These are phyloP conservation scores for Casaregolazyma lundiana DNA, from an alignment of 1,139 yeast genomes.

Conservation along the genomic window DNA sequence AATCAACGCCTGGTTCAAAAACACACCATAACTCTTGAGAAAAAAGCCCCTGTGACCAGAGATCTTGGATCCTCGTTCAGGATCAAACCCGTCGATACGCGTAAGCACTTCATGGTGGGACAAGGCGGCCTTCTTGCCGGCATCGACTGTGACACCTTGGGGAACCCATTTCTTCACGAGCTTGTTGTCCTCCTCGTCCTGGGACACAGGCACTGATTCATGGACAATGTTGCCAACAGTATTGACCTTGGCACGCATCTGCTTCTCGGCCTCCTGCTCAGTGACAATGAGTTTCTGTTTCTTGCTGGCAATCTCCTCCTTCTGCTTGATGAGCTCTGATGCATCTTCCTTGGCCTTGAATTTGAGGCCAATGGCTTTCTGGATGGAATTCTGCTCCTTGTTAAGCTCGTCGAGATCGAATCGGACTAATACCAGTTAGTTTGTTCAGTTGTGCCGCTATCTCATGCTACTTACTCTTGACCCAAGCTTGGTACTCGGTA, in stretches of 20 bases:
- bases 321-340: conserved; percentile 68
- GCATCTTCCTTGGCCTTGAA: conserved; percentile 97
- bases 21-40: conserved; percentile 91
- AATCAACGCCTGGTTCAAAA: conserved; percentile 94
- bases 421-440: conserved; percentile 42
- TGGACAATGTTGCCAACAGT: conserved; percentile 92
- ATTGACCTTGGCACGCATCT: conserved; percentile 74
- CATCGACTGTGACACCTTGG: conserved; percentile 47
- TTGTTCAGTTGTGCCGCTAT: too few species aligned
- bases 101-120: conserved; percentile 95
- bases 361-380: conserved; percentile 87
- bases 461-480: conserved; percentile 47
- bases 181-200: conserved; percentile 88
- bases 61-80: conserved; percentile 96
- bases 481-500: conserved; percentile 87
- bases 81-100: conserved; percentile 96
- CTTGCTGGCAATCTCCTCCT: conserved; percentile 65
- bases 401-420: conserved; percentile 87
- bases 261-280: conserved; percentile 77
- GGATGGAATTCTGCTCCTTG: conserved; percentile 80
- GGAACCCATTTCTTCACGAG: conserved; percentile 87
- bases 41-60: conserved; percentile 99
- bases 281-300: conserved; percentile 61
- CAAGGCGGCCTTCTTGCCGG: conserved; percentile 63
- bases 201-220: conserved; percentile 79